Conservation (phyloP, 2,329 filamentous ascomycete species). For the Penicillium sp. region DNA sequence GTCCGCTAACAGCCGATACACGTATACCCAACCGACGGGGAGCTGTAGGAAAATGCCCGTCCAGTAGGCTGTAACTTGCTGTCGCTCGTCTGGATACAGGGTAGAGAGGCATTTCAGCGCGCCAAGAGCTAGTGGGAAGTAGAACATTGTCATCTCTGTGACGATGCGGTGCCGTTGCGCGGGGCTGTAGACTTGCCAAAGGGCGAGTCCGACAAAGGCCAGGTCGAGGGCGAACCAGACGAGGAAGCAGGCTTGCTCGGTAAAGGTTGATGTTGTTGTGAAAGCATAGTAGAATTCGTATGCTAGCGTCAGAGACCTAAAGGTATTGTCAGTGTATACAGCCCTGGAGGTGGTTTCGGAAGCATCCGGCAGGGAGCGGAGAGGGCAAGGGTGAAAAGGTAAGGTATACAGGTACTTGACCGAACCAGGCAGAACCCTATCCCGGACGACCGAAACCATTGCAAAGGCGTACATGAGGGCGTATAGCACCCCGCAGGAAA, state of each 20-base stretch:
- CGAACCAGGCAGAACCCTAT: constrained; percentile 10
- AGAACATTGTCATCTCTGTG: not conserved
- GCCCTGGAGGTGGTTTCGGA: not conserved
- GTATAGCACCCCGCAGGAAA: constrained; percentile 27
- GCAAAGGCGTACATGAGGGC: constrained; percentile 27
- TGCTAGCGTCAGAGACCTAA: constrained; percentile 24
- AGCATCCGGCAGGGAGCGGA: not conserved
- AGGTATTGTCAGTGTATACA: constrained; percentile 14
- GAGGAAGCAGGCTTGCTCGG: constrained; percentile 23
- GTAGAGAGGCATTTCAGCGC: constrained; percentile 9
- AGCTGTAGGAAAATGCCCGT: constrained; percentile 27
- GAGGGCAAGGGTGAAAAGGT: too few species aligned
- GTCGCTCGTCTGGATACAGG: constrained; percentile 26
- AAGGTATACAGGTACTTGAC: constrained; percentile 15
- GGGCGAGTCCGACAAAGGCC: constrained; percentile 15
- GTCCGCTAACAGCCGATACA: constrained; percentile 20
- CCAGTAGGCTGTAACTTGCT: constrained; percentile 30
- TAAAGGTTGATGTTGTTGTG: constrained; percentile 20
- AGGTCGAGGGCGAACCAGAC: constrained; percentile 27
- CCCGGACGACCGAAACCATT: constrained; percentile 21
- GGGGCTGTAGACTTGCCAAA: constrained; percentile 17
- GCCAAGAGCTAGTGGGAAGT: constrained; percentile 10
- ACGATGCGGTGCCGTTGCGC: constrained; percentile 15
- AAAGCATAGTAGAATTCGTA: constrained; percentile 29
- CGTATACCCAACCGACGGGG: constrained; percentile 26